Evolutionary conservation across 1,284 basidiomycete species (phyloP).

Genomic region (Acaromyces ingoldii): DNA sequence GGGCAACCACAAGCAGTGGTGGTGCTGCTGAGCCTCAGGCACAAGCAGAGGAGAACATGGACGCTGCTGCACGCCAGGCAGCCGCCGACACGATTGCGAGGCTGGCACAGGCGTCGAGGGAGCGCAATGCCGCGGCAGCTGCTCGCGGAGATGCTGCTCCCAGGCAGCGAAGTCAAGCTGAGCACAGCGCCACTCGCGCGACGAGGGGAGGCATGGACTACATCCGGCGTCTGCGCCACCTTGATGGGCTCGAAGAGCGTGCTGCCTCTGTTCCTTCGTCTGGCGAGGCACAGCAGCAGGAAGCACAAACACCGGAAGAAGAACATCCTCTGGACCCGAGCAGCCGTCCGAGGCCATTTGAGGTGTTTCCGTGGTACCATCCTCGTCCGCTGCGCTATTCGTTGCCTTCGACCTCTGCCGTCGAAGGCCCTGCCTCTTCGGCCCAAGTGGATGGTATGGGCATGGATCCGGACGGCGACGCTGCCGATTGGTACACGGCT

Average conservation of each 20-base stretch:
- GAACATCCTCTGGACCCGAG: too few species aligned
- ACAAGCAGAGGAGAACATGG: too few species aligned
- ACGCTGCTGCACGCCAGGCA: too few species aligned
- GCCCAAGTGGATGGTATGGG: too few species aligned
- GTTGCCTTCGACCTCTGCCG: too few species aligned
- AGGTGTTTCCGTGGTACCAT: slow-evolving; percentile 5
- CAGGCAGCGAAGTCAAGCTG: neutral
- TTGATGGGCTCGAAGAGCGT: slow-evolving; percentile 1
- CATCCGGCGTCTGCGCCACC: neutral
- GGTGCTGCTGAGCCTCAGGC: too few species aligned
- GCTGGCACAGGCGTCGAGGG: neutral
- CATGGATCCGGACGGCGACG: slow-evolving; percentile 1
- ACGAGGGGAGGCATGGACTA: slow-evolving; percentile 2
- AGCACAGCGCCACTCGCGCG: neutral
- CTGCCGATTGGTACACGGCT: neutral
- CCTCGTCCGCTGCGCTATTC: too few species aligned
- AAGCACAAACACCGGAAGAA: neutral
- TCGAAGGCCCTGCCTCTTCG: too few species aligned
- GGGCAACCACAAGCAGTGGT: too few species aligned
- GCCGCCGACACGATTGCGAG: neutral
- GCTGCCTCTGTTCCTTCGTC: neutral
- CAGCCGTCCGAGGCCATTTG: neutral
- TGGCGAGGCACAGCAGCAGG: neutral
- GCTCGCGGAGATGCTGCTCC: neutral
- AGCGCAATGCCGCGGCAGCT: neutral